Conservation (phyloP, 371 early-diverging fungal genomes). For the Rhizomucor miehei region DNA sequence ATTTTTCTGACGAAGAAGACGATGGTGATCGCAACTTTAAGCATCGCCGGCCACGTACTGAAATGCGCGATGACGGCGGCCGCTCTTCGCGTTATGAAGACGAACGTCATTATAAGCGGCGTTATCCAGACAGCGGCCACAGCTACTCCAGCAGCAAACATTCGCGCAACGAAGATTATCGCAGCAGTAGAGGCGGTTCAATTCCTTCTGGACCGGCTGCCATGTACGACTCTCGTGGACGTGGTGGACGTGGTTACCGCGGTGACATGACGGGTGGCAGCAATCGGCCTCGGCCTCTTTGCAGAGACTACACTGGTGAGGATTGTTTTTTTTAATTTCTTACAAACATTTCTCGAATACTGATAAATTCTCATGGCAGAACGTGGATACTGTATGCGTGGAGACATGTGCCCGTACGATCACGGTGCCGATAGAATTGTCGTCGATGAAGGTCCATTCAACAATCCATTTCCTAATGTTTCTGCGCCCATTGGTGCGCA, state of each 20-base stretch:
- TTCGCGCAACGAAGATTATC: slow-evolving; percentile 14
- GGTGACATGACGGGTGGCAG: slow-evolving; percentile 26
- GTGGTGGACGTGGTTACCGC: slow-evolving; percentile 36
- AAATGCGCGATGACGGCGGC: slow-evolving; percentile 31
- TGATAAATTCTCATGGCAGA: slow-evolving; percentile 18
- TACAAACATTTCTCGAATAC: neutral
- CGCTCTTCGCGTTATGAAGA: slow-evolving; percentile 7
- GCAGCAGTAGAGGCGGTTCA: slow-evolving; percentile 12
- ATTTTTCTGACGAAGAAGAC: slow-evolving; percentile 58
- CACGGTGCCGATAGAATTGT: slow-evolving; percentile 77
- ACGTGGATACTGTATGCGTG: slow-evolving; percentile 79
- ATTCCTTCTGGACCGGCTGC: slow-evolving; percentile 20
- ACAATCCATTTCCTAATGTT: slow-evolving; percentile 20
- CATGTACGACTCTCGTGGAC: slow-evolving; percentile 26
- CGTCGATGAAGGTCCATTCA: slow-evolving; percentile 54
- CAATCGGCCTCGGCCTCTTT: slow-evolving; percentile 43
- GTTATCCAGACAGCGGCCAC: slow-evolving; percentile 20
- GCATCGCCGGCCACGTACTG: slow-evolving; percentile 60
- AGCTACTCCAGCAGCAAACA: slow-evolving; percentile 11
- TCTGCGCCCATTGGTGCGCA: slow-evolving; percentile 19
- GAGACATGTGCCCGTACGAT: slow-evolving; percentile 78
- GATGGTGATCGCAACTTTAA: slow-evolving; percentile 75
- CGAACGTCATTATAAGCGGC: slow-evolving; percentile 23
- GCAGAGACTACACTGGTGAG: slow-evolving; percentile 77
- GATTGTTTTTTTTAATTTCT: neutral